Conservation (phyloP, 1,284 basidiomycete species). For the Volvariella volvacea region DNA sequence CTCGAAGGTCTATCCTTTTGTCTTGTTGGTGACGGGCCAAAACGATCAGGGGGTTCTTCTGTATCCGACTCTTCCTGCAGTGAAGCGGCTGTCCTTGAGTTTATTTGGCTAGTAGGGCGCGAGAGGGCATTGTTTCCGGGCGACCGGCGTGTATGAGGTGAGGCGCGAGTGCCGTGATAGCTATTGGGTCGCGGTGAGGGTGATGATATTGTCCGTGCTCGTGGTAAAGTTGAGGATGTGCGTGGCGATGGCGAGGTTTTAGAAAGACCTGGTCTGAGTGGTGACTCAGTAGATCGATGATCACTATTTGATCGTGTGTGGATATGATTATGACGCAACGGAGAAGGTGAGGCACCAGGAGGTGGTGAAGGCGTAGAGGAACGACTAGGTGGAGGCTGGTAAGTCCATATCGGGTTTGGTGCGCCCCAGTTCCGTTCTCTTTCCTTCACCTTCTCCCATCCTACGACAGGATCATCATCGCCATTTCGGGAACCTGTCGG, state of each 20-base stretch:
- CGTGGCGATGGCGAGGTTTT: background rate
- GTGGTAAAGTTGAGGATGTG: background rate
- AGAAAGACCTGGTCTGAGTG: background rate
- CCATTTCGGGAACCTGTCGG: constrained; percentile 26
- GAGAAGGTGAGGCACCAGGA: background rate
- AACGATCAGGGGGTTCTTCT: too few relatives aligned
- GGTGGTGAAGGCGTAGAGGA: constrained; percentile 12
- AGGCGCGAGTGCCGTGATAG: background rate
- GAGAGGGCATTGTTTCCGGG: background rate
- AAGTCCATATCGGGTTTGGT: constrained; percentile 43
- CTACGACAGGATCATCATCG: constrained; percentile 24
- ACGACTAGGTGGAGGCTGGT: constrained; percentile 8
- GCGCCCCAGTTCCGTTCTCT: constrained; percentile 54
- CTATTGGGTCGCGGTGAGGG: background rate
- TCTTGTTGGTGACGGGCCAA: background rate
- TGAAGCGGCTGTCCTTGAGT: background rate
- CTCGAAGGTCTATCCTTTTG: background rate
- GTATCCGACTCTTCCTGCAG: too few relatives aligned
- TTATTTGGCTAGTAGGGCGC: background rate
- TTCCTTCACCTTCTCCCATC: constrained; percentile 30
- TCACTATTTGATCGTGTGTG: too few relatives aligned
- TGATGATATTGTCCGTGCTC: background rate
- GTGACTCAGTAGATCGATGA: background rate
- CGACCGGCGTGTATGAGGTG: background rate
- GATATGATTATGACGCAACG: too few relatives aligned